These are phyloP conservation scores for Leucocoprinus sp. DNA, from an alignment of 768 basidiomycete species.

Conservation along the genomic window DNA sequence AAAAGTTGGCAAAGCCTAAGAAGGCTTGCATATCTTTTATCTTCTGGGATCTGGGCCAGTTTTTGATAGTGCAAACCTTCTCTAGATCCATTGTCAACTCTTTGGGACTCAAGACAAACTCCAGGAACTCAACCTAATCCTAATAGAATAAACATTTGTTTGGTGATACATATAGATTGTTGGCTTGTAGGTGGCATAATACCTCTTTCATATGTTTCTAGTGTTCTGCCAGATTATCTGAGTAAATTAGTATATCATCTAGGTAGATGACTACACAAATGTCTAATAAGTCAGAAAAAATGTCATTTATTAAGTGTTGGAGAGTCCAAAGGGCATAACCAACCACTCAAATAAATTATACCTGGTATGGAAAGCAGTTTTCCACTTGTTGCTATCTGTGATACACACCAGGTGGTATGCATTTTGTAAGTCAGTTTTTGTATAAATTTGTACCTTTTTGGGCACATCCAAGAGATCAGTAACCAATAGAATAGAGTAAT, in stretches of 20 bases:
- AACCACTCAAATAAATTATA: slow-evolving; percentile 28
- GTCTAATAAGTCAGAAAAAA: slow-evolving; percentile 26
- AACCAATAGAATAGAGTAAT: slow-evolving; percentile 26
- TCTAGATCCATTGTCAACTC: slow-evolving; percentile 17
- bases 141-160: slow-evolving; percentile 28
- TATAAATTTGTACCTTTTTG: slow-evolving; percentile 18
- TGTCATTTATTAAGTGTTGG: slow-evolving; percentile 28
- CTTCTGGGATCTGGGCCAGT: slow-evolving; percentile 28
- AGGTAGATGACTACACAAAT: slow-evolving; percentile 25
- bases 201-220: slow-evolving; percentile 21
- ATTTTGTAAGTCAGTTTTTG: slow-evolving; percentile 25
- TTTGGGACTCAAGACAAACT: slow-evolving; percentile 24
- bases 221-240: slow-evolving; percentile 19
- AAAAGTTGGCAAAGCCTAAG: not conserved
- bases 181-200: slow-evolving; percentile 19
- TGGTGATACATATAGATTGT: slow-evolving; percentile 21
- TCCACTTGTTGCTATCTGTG: slow-evolving; percentile 29
- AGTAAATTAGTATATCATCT: slow-evolving; percentile 32
- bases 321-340: slow-evolving; percentile 30
- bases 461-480: slow-evolving; percentile 22
- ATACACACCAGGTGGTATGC: slow-evolving; percentile 29
- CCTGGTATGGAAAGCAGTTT: slow-evolving; percentile 23
- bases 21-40: slow-evolving; percentile 20
- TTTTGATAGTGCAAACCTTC: slow-evolving; percentile 20
- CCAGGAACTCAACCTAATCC: slow-evolving; percentile 26